Evolutionary conservation across 2,329 filamentous ascomycete genomes (phyloP).

Genomic region (Onygenales sp.): DNA sequence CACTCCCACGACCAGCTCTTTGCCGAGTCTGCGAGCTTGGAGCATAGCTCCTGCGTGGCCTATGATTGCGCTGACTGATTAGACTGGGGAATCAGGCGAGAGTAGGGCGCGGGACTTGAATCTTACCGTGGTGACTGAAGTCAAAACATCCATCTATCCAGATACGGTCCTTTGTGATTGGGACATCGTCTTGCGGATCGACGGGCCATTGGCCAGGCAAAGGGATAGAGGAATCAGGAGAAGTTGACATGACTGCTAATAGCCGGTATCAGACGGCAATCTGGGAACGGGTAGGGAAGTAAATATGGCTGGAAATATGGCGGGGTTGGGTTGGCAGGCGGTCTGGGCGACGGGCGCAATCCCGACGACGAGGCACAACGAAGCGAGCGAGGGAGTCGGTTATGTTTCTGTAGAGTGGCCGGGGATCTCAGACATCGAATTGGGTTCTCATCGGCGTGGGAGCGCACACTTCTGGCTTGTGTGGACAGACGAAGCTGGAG

Average conservation of each 20-base stretch:
- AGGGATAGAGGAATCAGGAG: conserved; percentile 32
- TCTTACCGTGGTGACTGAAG: conserved; percentile 87
- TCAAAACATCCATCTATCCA: conserved; percentile 99
- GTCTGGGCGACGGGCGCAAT: too few species aligned
- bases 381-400: too few species aligned
- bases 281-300: not conserved
- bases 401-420: too few species aligned
- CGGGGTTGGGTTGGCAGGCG: not conserved
- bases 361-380: too few species aligned
- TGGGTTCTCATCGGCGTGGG: too few species aligned
- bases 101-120: not conserved
- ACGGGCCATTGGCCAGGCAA: conserved; percentile 52
- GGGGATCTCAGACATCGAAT: too few species aligned
- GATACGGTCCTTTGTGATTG: conserved; percentile 60
- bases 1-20: conserved; percentile 81
- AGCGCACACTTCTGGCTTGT: too few species aligned
- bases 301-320: not conserved
- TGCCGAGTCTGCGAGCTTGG: conserved; percentile 84
- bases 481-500: too few species aligned
- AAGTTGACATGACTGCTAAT: not conserved
- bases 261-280: not conserved
- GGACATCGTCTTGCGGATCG: conserved; percentile 51
- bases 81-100: conserved; percentile 1
- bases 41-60: conserved; percentile 95
- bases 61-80: conserved; percentile 25